A percentile compares a stretch with the other conserved stretches of the same genome.
These are phyloP conservation scores for Senna siamea DNA, from an alignment of 306 rosid genomes.

Conservation along the genomic window DNA sequence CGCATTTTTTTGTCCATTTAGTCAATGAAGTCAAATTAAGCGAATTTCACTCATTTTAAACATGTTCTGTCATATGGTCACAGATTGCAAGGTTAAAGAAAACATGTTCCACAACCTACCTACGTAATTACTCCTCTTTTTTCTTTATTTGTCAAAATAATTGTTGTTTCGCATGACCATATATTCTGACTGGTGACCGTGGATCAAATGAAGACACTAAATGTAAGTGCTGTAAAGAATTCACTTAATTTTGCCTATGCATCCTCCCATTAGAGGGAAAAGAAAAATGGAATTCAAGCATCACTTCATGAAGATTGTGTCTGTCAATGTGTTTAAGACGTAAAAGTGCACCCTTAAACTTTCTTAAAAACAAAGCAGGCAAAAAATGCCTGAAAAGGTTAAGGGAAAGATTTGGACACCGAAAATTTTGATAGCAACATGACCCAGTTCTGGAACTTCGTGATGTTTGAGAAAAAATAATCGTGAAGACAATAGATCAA, in stretches of 20 bases:
- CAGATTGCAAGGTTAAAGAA: background rate
- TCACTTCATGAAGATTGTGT: background rate
- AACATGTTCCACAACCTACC: no score
- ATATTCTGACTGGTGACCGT: background rate
- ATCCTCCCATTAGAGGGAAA: no score
- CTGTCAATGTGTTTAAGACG: conserved; percentile 32
- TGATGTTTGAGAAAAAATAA: conserved; percentile 1
- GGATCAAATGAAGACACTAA: conserved; percentile 1
- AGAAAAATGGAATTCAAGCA: background rate
- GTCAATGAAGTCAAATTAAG: background rate
- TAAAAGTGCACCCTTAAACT: conserved; percentile 7
- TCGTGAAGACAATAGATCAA: conserved; percentile 13
- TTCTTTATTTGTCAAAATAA: background rate
- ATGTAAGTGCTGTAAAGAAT: background rate
- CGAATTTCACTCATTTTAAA: background rate
- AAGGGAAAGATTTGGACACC: conserved; percentile 19
- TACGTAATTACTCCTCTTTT: no score
- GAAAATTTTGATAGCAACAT: conserved; percentile 15
- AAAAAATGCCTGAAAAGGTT: conserved; percentile 14
- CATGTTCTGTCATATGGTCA: background rate
- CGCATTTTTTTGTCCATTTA: background rate
- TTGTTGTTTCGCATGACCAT: background rate
- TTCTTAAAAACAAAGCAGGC: conserved; percentile 19
- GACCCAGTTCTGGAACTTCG: conserved; percentile 28
- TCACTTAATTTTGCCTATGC: no score